phyloP scores from a whole-genome alignment of 2,329 filamentous ascomycete genomes.

The Hypoxylon rubiginosum region DNA sequence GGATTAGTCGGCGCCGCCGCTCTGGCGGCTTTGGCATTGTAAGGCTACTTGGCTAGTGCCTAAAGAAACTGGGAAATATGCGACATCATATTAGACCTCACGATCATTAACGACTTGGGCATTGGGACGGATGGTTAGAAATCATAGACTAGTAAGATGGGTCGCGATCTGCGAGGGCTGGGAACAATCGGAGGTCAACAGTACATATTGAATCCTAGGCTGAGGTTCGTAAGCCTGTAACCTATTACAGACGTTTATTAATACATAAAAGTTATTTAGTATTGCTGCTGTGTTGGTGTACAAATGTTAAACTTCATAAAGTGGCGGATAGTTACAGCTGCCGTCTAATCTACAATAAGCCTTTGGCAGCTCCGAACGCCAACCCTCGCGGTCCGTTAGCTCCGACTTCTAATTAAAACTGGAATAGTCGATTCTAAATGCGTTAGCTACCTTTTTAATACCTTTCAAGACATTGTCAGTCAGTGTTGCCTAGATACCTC shows the following conservation, averaged over 20 bases:
- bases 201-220: slow-evolving; percentile 9
- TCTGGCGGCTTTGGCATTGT: slow-evolving; percentile 48
- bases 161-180: slow-evolving; percentile 23
- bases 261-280: slow-evolving; percentile 1
- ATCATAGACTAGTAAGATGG: slow-evolving; percentile 37
- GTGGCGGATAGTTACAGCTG: not conserved
- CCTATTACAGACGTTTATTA: slow-evolving; percentile 6
- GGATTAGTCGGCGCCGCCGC: slow-evolving; percentile 48
- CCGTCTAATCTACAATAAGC: not conserved
- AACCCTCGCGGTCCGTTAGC: not conserved
- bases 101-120: slow-evolving; percentile 34
- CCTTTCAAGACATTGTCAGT: not conserved
- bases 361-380: not conserved
- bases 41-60: slow-evolving; percentile 4
- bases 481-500: not conserved
- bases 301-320: not conserved
- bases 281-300: not conserved
- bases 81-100: slow-evolving; percentile 20
- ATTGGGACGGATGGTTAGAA: slow-evolving; percentile 26
- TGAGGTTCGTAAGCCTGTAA: slow-evolving; percentile 5
- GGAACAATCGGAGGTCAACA: slow-evolving; percentile 8
- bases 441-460: not conserved
- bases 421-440: not conserved
- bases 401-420: not conserved
- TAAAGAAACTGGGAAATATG: not conserved